Evolutionary conservation across 179 eudicot genomes (phyloP).

Genomic region (Pouteria campechiana): DNA sequence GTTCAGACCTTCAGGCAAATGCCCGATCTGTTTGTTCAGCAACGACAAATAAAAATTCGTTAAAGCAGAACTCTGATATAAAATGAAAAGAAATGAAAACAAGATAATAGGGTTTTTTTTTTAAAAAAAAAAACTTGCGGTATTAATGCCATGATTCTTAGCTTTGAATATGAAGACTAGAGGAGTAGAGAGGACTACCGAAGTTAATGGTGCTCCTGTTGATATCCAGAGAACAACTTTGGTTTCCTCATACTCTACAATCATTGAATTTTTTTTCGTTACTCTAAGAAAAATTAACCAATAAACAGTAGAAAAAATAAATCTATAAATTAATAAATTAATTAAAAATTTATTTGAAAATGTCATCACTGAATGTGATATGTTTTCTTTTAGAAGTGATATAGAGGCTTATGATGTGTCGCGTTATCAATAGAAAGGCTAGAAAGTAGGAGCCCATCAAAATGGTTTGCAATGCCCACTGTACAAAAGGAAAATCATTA

Average conservation of each 20-base stretch:
- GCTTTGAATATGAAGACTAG: constrained; percentile 59
- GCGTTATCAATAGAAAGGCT: constrained; percentile 46
- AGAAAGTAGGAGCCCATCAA: constrained; percentile 75
- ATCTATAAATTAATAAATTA: neutral
- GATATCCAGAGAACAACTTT: constrained; percentile 79
- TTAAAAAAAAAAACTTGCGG: constrained; percentile 23
- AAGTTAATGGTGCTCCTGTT: constrained; percentile 80
- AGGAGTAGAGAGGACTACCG: constrained; percentile 57
- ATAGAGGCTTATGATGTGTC: constrained; percentile 44
- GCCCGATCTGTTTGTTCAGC: constrained; percentile 56
- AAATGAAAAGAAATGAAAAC: neutral
- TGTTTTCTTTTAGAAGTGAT: neutral
- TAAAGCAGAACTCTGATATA: neutral
- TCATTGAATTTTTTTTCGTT: neutral
- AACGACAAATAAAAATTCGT: neutral
- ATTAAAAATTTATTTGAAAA: constrained; percentile 4
- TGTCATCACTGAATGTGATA: neutral
- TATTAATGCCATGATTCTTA: constrained; percentile 48
- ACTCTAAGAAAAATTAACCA: neutral
- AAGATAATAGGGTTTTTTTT: neutral
- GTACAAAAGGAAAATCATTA: constrained; percentile 14
- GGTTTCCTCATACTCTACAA: constrained; percentile 62
- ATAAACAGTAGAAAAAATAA: neutral
- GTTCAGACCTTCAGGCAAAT: constrained; percentile 62
- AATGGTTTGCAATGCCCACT: constrained; percentile 98